These are phyloP conservation scores for Candida nemodendra DNA, from an alignment of 805 yeast species.

Conservation along the genomic window DNA sequence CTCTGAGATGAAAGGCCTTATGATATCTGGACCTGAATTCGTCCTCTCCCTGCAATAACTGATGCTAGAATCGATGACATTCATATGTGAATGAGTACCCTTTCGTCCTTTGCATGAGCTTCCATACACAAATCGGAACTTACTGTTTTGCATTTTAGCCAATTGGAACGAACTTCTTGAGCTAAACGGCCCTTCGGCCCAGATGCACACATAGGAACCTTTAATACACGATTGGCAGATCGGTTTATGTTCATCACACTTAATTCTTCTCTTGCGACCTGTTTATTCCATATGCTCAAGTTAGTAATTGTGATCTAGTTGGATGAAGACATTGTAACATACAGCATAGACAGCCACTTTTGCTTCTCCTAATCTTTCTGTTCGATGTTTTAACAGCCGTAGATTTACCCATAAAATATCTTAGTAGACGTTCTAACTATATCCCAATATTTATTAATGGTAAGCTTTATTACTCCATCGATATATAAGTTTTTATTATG, in stretches of 20 bases:
- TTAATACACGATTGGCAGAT: constrained; percentile 17
- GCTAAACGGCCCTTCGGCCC: too few species aligned
- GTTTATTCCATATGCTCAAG: background rate
- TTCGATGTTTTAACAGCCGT: background rate
- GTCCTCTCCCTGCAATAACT: too few species aligned
- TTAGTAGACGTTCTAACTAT: too few species aligned
- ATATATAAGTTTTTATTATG: too few species aligned
- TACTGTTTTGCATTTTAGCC: constrained; percentile 10
- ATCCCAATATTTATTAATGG: too few species aligned
- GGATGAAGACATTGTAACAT: constrained; percentile 11
- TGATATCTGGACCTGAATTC: too few species aligned
- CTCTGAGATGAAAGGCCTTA: too few species aligned
- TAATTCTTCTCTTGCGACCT: constrained; percentile 26
- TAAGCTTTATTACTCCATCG: too few species aligned
- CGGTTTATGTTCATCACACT: constrained; percentile 26
- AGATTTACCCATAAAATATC: too few species aligned
- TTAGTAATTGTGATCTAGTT: background rate
- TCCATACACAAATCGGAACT: constrained; percentile 13
- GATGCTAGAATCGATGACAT: too few species aligned
- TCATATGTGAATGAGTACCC: background rate
- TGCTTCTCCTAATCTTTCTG: constrained; percentile 9
- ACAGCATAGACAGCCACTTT: constrained; percentile 28
- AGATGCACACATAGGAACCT: constrained; percentile 12
- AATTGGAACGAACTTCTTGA: too few species aligned
- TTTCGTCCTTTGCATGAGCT: constrained; percentile 4